These are phyloP conservation scores for Diaporthe vexans DNA, from an alignment of 2,329 filamentous ascomycete species.

Conservation along the genomic window DNA sequence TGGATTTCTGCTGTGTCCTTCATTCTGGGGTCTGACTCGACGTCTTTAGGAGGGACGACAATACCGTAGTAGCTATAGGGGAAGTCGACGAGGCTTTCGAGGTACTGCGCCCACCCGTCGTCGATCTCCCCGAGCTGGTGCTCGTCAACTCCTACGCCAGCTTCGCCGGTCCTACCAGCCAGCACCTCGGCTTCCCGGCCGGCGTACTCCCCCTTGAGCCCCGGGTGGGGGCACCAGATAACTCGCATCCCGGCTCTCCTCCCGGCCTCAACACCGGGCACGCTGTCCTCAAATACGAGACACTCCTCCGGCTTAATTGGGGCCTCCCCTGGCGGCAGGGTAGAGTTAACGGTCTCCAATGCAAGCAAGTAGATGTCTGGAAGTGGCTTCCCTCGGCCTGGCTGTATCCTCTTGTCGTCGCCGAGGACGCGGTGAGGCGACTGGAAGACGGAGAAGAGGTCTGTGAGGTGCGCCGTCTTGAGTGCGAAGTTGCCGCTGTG, in stretches of 20 bases:
- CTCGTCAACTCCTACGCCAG: conserved; percentile 63
- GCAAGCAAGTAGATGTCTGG: conserved; percentile 96
- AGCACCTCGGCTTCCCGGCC: conserved; percentile 86
- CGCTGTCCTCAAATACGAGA: conserved; percentile 95
- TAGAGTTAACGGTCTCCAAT: conserved; percentile 85
- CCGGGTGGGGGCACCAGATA: conserved; percentile 90
- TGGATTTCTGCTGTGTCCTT: conserved; percentile 49
- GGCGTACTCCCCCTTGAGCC: conserved; percentile 80
- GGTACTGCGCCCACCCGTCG: conserved; percentile 74
- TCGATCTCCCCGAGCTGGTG: conserved; percentile 69
- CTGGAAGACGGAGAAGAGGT: conserved; percentile 77
- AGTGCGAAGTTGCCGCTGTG: conserved; percentile 79
- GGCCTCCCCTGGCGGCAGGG: conserved; percentile 72
- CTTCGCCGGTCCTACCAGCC: conserved; percentile 83
- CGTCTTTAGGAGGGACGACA: conserved; percentile 58
- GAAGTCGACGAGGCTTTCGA: conserved; percentile 65
- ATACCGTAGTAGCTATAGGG: conserved; percentile 73
- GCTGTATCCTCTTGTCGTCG: conserved; percentile 83
- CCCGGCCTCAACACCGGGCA: conserved; percentile 92
- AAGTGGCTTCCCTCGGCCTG: conserved; percentile 90
- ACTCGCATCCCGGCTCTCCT: conserved; percentile 94
- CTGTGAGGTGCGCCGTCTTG: conserved; percentile 76
- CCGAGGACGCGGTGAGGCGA: conserved; percentile 82
- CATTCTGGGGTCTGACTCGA: conserved; percentile 61
- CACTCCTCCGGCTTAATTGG: conserved; percentile 86